Evolutionary conservation across 83 land plant genomes (phyloP).

Genomic region (Thuja plicata): DNA sequence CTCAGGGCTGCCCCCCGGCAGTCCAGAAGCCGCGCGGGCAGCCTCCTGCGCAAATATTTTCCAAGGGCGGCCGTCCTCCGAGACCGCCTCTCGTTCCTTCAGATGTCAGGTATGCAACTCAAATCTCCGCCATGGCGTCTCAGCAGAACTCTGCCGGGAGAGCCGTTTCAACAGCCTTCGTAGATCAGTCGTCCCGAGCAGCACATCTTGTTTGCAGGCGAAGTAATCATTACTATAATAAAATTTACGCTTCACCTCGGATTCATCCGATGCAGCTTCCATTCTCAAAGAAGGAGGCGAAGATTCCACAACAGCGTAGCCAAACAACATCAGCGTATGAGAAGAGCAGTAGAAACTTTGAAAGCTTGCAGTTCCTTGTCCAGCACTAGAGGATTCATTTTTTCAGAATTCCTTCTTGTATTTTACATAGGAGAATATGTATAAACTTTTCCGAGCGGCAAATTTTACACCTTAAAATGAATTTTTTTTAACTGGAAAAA

Average conservation of each 20-base stretch:
- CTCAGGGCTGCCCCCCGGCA: background rate
- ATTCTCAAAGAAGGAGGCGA: background rate
- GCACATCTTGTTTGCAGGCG: background rate
- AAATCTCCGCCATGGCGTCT: background rate
- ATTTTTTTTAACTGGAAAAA: conserved; percentile 1
- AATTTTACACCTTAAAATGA: background rate
- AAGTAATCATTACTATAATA: background rate
- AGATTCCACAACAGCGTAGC: background rate
- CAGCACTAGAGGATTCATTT: background rate
- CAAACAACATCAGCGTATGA: background rate
- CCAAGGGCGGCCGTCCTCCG: background rate
- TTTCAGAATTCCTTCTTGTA: background rate
- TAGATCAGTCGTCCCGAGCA: background rate
- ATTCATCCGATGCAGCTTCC: background rate
- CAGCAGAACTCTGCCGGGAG: background rate
- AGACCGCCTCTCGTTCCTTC: background rate
- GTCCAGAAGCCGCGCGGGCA: background rate
- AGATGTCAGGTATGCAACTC: conserved; percentile 1
- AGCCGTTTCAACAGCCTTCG: background rate
- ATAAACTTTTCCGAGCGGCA: background rate
- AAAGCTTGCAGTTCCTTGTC: background rate
- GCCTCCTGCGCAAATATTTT: background rate
- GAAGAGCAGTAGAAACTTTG: background rate
- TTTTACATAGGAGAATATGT: background rate
- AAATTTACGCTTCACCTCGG: background rate